These are phyloP conservation scores for Achlya hypogyna DNA, from an alignment of 352 stramenopile genomes.

Conservation along the genomic window DNA sequence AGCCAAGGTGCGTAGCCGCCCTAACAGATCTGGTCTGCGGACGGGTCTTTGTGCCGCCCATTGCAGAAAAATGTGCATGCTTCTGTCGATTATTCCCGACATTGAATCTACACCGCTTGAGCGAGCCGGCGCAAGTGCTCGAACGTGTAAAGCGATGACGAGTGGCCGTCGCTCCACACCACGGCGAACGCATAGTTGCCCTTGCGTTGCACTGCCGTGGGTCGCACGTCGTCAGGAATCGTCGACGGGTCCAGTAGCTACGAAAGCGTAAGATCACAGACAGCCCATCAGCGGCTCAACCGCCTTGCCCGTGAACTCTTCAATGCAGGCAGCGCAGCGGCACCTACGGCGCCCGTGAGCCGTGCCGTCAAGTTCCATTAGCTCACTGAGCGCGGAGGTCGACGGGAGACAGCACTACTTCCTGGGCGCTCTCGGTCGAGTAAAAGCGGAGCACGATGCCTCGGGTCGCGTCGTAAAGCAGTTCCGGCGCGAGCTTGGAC, in stretches of 20 bases:
- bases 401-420: conserved; percentile 57
- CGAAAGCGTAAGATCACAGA: background rate
- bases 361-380: background rate
- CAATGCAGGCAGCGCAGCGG: conserved; percentile 76
- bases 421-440: conserved; percentile 56
- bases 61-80: background rate
- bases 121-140: conserved; percentile 56
- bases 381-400: conserved; percentile 61
- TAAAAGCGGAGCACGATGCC: conserved; percentile 76
- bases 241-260: conserved; percentile 64
- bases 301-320: conserved; percentile 79
- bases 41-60: no score
- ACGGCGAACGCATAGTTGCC: conserved; percentile 98
- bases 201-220: conserved; percentile 77
- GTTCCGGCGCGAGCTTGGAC: conserved; percentile 52
- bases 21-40: no score
- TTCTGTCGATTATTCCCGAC: background rate
- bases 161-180: conserved; percentile 96
- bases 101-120: background rate
- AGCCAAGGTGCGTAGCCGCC: no score
- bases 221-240: conserved; percentile 67
- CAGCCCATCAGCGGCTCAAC: conserved; percentile 22
- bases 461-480: conserved; percentile 69
- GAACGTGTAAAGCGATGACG: conserved; percentile 95
- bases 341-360: conserved; percentile 31